Base-by-base conservation (phyloP, 192 early-diverging fungal species). In the Coemansia sp. region DNA sequence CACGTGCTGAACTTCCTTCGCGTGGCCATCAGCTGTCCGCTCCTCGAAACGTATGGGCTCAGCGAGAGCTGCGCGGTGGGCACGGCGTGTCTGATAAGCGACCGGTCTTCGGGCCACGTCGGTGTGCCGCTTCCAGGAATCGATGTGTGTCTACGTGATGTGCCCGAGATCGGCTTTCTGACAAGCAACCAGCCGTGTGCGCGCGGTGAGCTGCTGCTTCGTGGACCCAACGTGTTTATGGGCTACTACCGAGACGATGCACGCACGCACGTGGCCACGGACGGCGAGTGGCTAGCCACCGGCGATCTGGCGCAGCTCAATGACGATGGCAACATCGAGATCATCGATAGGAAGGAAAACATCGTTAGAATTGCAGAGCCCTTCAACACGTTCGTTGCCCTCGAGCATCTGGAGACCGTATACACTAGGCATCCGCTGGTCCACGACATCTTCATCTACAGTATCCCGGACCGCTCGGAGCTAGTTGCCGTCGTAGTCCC, bases 401-500 rank as follows among this genome's bases (percentile, higher is more conserved):
- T 93, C 7, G 94, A 95, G 71, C 90, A 93, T 77, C 85, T 95
- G 43, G 94, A 97, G 73, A 79, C 81, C 49, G 81, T 90, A 7
- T 90, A 91, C 74, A 75, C 74, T 21, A 87, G 91, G 67, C 85
- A 89, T 70, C 74, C 76, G 55, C 73, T 96, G 39, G 86, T 97
- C 25, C 86, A 92, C n/a, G 93, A 97, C 71, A 77, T 91, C 48
- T 97, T 89, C 66, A 90, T 99, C 3, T 85, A 95, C 83, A 94
- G 95, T 43, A 91, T 95, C 63, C 91, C 90, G 3, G 84, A 94
- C 25, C 87, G 91, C 78, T 71, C 87, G 7, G 85, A 89, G 28
- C 75, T 97, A n/a, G 94, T 99, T 1, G 92, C 84, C 33, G 75
- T 99, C 25, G 84, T 95, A 25, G 91, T 95, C 13, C 96, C 96